A percentile compares a stretch with the other conserved stretches of the same genome.
Conservation (phyloP, 2,329 filamentous ascomycete genomes). For the Trichoderma koningii region DNA sequence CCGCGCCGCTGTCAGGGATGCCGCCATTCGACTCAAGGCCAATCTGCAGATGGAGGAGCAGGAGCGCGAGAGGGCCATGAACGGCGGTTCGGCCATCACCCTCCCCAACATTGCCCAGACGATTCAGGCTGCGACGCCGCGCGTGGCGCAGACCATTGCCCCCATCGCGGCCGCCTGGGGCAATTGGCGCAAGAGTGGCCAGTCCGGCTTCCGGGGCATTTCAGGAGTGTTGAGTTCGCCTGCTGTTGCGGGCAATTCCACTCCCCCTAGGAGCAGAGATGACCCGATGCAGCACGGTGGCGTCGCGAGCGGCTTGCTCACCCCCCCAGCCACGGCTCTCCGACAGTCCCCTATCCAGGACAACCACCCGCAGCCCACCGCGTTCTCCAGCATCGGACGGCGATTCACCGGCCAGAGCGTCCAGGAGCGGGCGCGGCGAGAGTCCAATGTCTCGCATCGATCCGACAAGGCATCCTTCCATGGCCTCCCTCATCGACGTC, state of each 20-base stretch:
- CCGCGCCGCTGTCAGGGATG: constrained; percentile 78
- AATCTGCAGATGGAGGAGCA: constrained; percentile 98
- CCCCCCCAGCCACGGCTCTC: constrained; percentile 77
- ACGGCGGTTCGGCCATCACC: constrained; percentile 65
- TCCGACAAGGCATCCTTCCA: constrained; percentile 45
- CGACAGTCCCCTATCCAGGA: constrained; percentile 59
- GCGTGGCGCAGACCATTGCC: constrained; percentile 79
- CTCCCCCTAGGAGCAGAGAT: constrained; percentile 63
- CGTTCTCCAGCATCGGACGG: constrained; percentile 62
- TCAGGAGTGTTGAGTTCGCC: constrained; percentile 52
- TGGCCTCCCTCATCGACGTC: constrained; percentile 49
- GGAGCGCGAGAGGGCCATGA: constrained; percentile 82
- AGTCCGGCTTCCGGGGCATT: constrained; percentile 51
- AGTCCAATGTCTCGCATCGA: constrained; percentile 41
- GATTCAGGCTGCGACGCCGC: constrained; percentile 76
- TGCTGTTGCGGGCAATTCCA: constrained; percentile 47
- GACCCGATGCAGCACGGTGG: constrained; percentile 53
- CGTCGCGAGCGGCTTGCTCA: constrained; percentile 79
- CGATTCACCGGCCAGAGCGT: constrained; percentile 53
- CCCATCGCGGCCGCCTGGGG: constrained; percentile 88
- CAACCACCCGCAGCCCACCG: constrained; percentile 55
- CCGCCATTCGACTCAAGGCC: constrained; percentile 87
- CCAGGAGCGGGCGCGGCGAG: constrained; percentile 34
- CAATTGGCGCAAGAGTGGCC: constrained; percentile 79
- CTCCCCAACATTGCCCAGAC: constrained; percentile 77